Conservation (phyloP, 495 filamentous ascomycete genomes). For the Annulohypoxylon maeteangense region DNA sequence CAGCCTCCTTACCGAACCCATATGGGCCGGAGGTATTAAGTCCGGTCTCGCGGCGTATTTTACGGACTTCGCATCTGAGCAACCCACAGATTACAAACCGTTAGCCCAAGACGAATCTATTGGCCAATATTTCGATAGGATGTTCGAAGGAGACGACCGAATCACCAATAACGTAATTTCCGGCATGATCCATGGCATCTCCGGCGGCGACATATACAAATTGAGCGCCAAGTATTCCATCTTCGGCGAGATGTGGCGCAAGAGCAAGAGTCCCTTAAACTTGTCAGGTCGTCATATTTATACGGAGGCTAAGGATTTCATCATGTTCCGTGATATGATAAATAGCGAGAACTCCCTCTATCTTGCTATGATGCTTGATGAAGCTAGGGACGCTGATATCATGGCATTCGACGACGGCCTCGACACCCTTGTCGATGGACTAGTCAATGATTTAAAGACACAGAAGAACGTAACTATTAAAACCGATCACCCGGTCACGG, state of each 20-base stretch:
- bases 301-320: constrained; percentile 24
- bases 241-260: constrained; percentile 29
- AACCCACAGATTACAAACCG: no score
- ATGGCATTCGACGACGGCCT: constrained; percentile 69
- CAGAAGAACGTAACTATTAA: constrained; percentile 66
- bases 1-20: constrained; percentile 67
- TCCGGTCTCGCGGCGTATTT: constrained; percentile 47
- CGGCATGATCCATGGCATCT: constrained; percentile 87
- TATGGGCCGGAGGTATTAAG: constrained; percentile 64
- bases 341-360: constrained; percentile 16
- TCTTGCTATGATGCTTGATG: constrained; percentile 35
- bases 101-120: constrained; percentile 72
- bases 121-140: constrained; percentile 70
- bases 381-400: constrained; percentile 8
- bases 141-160: constrained; percentile 60
- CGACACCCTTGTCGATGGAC: constrained; percentile 58
- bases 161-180: constrained; percentile 81
- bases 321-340: constrained; percentile 28
- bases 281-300: background rate
- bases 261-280: background rate
- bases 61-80: background rate
- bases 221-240: constrained; percentile 72
- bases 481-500: constrained; percentile 53
- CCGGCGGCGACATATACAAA: constrained; percentile 88
- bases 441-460: constrained; percentile 57